Conservation (phyloP, 257 asterid species). For the Nicotiana sylvestris region DNA sequence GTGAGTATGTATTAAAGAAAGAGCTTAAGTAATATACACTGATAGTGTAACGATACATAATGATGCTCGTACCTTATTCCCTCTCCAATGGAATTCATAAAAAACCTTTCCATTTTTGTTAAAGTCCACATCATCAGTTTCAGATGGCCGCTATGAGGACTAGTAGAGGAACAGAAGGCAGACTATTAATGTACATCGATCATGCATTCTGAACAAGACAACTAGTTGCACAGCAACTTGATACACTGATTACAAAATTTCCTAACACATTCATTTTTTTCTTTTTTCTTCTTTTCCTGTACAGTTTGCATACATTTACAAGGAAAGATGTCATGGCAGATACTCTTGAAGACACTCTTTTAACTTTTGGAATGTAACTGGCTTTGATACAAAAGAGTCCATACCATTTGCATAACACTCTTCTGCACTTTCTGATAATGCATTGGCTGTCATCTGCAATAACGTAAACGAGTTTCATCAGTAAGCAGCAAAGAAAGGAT, state of each 20-base stretch:
- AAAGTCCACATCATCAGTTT: constrained; percentile 5
- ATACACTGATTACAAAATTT: constrained; percentile 44
- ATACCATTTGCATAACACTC: constrained; percentile 89
- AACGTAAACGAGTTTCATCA: not conserved
- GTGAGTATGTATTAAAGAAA: not conserved
- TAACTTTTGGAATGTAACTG: constrained; percentile 63
- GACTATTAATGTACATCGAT: not conserved
- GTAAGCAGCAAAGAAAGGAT: not conserved
- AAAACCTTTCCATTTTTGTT: not conserved
- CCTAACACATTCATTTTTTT: constrained; percentile 41
- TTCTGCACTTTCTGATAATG: constrained; percentile 79
- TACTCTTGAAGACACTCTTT: constrained; percentile 64
- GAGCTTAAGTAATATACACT: too few relatives aligned
- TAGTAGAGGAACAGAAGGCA: constrained; percentile 9
- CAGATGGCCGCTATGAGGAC: constrained; percentile 10
- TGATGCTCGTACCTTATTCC: not conserved
- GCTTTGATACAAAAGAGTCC: constrained; percentile 93
- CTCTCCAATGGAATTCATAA: not conserved
- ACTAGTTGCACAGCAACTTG: constrained; percentile 9
- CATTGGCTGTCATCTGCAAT: constrained; percentile 90
- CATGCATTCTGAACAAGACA: constrained; percentile 1
- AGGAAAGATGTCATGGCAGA: constrained; percentile 28
- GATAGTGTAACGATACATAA: not conserved
- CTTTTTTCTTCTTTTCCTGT: constrained; percentile 27
- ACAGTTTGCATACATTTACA: constrained; percentile 47